Evolutionary conservation across 495 filamentous ascomycete species (phyloP).

Genomic region (Neurospora discreta): DNA sequence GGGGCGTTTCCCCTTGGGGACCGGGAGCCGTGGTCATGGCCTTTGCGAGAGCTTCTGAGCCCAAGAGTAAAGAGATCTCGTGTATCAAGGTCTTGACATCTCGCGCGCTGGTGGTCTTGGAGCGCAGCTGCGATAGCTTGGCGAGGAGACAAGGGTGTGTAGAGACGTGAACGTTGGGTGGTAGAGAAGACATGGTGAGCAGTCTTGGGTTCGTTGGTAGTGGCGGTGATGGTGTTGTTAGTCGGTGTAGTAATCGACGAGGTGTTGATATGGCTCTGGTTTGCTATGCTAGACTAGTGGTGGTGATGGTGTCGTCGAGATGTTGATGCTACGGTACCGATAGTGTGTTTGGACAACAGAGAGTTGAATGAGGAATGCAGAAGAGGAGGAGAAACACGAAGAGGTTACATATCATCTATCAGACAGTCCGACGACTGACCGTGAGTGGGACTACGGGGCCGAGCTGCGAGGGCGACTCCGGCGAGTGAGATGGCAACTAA

Average conservation of each 20-base stretch:
- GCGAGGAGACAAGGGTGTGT: slow-evolving; percentile 74
- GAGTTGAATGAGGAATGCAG: not conserved
- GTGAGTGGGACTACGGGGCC: not conserved
- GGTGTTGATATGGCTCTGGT: not conserved
- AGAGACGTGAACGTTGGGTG: slow-evolving; percentile 70
- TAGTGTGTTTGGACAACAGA: not conserved
- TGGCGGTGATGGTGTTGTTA: not conserved
- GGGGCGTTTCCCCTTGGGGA: slow-evolving; percentile 60
- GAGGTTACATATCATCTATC: not conserved
- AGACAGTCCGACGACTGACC: not conserved
- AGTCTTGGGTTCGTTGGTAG: slow-evolving; percentile 6
- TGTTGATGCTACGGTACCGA: not conserved
- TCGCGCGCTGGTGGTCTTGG: slow-evolving; percentile 50
- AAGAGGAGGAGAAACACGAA: not conserved
- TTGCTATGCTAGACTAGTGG: not conserved
- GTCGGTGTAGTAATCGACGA: too few relatives aligned
- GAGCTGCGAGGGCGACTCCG: not conserved
- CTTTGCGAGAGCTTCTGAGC: slow-evolving; percentile 65
- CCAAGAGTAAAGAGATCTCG: slow-evolving; percentile 76
- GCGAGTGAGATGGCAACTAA: not conserved
- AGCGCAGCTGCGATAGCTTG: slow-evolving; percentile 85
- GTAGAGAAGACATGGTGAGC: slow-evolving; percentile 26
- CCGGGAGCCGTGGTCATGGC: slow-evolving; percentile 41
- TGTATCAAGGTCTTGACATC: slow-evolving; percentile 76
- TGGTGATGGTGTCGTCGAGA: not conserved